phyloP scores from a whole-genome alignment of 2,329 filamentous ascomycete genomes.

The Thelonectria rubi region DNA sequence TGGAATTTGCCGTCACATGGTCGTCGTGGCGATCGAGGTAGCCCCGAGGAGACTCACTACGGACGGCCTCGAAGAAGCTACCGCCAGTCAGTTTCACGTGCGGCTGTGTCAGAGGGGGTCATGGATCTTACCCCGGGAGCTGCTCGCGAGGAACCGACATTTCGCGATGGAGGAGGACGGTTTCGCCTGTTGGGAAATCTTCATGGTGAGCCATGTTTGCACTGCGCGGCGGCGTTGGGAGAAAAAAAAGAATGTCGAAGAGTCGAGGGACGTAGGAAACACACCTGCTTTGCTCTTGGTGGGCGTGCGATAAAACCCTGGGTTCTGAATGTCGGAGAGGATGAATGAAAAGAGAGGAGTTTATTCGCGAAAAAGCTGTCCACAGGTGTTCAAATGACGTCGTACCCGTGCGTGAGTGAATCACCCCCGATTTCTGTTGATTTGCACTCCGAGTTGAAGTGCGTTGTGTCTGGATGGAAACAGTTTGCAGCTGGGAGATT shows the following conservation, averaged over 20 bases:
- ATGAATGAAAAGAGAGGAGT: neutral
- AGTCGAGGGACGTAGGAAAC: too few species aligned
- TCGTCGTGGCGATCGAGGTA: neutral
- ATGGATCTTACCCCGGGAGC: conserved; percentile 23
- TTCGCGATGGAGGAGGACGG: conserved; percentile 39
- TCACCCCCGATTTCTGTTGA: neutral
- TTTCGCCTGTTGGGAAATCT: conserved; percentile 9
- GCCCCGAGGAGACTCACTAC: conserved; percentile 4
- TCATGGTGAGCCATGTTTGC: conserved; percentile 28
- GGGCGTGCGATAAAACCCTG: too few species aligned
- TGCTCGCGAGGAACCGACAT: conserved; percentile 24
- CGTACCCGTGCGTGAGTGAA: neutral
- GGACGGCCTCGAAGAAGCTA: conserved; percentile 27
- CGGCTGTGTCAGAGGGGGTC: neutral
- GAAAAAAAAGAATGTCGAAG: neutral
- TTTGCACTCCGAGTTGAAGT: neutral
- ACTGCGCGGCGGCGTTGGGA: neutral
- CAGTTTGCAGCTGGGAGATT: neutral
- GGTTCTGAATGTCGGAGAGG: neutral
- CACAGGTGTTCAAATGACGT: neutral
- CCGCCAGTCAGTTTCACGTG: conserved; percentile 6
- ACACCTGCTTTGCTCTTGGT: too few species aligned
- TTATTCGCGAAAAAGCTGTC: neutral
- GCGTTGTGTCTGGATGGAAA: neutral
- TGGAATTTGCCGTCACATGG: neutral